These are phyloP conservation scores for Nematodospora anomalae DNA, from an alignment of 1,139 yeast genomes.

Conservation along the genomic window DNA sequence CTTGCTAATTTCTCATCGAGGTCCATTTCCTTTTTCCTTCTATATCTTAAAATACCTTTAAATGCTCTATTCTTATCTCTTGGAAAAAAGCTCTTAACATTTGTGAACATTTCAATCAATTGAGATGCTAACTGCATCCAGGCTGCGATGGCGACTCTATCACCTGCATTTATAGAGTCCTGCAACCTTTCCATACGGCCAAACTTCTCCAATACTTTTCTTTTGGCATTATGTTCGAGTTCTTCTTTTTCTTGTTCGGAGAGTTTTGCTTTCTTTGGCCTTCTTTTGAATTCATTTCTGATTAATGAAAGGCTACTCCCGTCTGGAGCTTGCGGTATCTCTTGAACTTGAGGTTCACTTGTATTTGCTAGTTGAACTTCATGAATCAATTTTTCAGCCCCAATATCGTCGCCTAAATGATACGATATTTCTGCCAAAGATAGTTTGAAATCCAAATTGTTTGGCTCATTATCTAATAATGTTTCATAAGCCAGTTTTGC, in stretches of 20 bases:
- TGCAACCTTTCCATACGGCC: slow-evolving; percentile 60
- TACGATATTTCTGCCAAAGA: slow-evolving; percentile 82
- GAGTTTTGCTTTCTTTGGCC: slow-evolving; percentile 29
- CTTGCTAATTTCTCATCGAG: slow-evolving; percentile 73
- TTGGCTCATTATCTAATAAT: slow-evolving; percentile 58
- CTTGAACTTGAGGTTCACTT: slow-evolving; percentile 6
- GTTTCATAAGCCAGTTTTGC: slow-evolving; percentile 68
- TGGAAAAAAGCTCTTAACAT: slow-evolving; percentile 76
- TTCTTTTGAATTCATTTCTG: slow-evolving; percentile 23
- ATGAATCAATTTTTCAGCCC: slow-evolving; percentile 57
- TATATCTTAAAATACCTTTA: slow-evolving; percentile 64
- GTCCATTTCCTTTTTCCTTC: slow-evolving; percentile 59
- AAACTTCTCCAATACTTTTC: slow-evolving; percentile 65
- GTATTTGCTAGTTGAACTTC: slow-evolving; percentile 37
- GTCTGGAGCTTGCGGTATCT: neutral
- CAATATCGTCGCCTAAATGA: slow-evolving; percentile 63
- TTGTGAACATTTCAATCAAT: slow-evolving; percentile 76
- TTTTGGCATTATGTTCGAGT: slow-evolving; percentile 57
- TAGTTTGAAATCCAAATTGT: slow-evolving; percentile 69
- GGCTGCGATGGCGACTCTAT: slow-evolving; percentile 62
- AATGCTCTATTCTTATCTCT: slow-evolving; percentile 68
- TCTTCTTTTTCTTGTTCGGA: slow-evolving; percentile 59
- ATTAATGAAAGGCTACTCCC: slow-evolving; percentile 23
- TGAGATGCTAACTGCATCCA: slow-evolving; percentile 89
- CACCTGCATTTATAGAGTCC: slow-evolving; percentile 53